phyloP scores from a whole-genome alignment of 805 yeast species.

The Zygoascus flipseniorum region DNA sequence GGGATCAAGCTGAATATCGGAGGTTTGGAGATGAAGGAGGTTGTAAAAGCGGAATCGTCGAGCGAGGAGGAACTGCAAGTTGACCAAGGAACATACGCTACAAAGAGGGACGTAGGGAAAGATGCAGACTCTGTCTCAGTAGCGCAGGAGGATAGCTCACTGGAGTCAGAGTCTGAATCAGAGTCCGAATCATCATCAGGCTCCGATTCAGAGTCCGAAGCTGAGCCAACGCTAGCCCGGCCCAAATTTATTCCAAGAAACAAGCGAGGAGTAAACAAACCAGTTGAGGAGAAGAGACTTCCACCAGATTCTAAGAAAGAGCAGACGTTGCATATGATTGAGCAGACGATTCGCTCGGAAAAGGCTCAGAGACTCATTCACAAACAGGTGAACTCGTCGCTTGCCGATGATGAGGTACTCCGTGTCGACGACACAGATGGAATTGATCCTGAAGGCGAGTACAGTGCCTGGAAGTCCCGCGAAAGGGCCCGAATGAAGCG shows the following conservation, averaged over 20 bases:
- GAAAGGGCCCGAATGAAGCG: conserved; percentile 33
- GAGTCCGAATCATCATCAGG: conserved; percentile 7
- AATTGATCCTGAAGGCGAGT: conserved; percentile 42
- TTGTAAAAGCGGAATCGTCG: conserved; percentile 8
- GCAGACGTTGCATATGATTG: conserved; percentile 21
- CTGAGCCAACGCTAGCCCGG: conserved; percentile 11
- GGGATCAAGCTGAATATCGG: conserved; percentile 9
- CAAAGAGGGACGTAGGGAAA: neutral
- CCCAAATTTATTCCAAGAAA: conserved; percentile 26
- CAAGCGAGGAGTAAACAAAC: conserved; percentile 17
- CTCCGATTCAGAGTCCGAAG: conserved; percentile 3
- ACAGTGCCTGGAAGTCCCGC: conserved; percentile 34
- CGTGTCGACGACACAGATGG: conserved; percentile 54
- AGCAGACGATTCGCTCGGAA: conserved; percentile 23
- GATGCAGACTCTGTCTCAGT: neutral
- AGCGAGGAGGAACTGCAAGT: neutral
- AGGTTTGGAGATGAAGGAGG: conserved; percentile 21
- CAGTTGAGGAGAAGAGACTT: conserved; percentile 5
- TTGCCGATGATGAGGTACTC: conserved; percentile 12
- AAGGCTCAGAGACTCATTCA: conserved; percentile 17
- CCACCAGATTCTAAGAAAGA: conserved; percentile 8
- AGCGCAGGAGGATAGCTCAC: no score
- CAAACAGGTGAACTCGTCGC: conserved; percentile 19
- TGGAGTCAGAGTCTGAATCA: conserved; percentile 5
- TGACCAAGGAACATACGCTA: neutral